Evolutionary conservation across 148 eudicot genomes (phyloP).

Genomic region (Tetragonia tetragonoides): DNA sequence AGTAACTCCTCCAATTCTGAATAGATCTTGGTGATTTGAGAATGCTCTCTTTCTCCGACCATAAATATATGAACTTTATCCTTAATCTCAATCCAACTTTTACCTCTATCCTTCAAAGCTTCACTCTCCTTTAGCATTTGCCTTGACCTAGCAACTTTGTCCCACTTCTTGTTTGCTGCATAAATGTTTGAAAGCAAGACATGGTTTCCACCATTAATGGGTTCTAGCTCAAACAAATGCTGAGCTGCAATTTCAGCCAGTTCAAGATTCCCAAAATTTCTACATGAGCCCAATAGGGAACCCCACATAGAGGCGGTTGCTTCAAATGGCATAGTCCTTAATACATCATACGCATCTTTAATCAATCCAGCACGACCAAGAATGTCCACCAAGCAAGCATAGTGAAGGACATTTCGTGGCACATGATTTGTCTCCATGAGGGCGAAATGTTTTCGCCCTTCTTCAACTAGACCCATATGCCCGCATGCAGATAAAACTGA

Average conservation of each 20-base stretch:
- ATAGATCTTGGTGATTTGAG: slow-evolving; percentile 47
- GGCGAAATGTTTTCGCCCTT: slow-evolving; percentile 53
- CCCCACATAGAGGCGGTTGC: slow-evolving; percentile 87
- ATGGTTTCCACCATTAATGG: slow-evolving; percentile 68
- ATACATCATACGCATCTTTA: slow-evolving; percentile 53
- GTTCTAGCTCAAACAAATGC: slow-evolving; percentile 68
- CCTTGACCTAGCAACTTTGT: slow-evolving; percentile 53
- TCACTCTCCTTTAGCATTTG: slow-evolving; percentile 53
- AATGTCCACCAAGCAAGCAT: slow-evolving; percentile 75
- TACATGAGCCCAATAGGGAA: slow-evolving; percentile 65
- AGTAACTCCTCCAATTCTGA: slow-evolving; percentile 48
- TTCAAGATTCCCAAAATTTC: slow-evolving; percentile 48
- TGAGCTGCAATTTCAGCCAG: slow-evolving; percentile 73
- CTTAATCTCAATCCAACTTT: slow-evolving; percentile 72
- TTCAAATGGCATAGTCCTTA: slow-evolving; percentile 66
- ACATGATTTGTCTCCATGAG: slow-evolving; percentile 51
- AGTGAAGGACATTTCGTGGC: slow-evolving; percentile 55
- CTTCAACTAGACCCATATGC: slow-evolving; percentile 66
- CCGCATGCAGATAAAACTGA: slow-evolving; percentile 70
- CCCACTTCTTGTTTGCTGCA: slow-evolving; percentile 65
- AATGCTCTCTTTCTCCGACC: slow-evolving; percentile 69
- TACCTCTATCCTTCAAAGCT: slow-evolving; percentile 58
- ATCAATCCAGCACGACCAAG: slow-evolving; percentile 67
- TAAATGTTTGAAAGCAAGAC: slow-evolving; percentile 70
- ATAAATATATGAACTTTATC: slow-evolving; percentile 59